Percentiles rank a stretch among this genome's conserved stretches.
phyloP scores from a whole-genome alignment of 1,139 yeast species.

The Taphrina betulina region DNA sequence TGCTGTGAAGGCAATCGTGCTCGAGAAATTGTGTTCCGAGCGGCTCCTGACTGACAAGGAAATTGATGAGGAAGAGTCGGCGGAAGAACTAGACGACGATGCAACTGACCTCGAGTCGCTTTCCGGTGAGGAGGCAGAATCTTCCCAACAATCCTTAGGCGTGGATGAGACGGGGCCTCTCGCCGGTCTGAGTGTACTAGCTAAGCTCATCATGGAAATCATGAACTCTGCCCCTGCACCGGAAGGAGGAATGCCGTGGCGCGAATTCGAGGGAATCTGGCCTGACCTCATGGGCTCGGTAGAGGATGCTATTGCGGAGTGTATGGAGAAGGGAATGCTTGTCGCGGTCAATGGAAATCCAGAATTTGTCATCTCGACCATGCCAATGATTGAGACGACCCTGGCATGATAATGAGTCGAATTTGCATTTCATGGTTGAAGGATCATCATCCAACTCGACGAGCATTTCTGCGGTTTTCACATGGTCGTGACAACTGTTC shows the following conservation, averaged over 20 bases:
- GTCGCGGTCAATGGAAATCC: slow-evolving; percentile 14
- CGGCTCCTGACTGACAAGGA: slow-evolving; percentile 5
- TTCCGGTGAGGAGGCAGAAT: slow-evolving; percentile 26
- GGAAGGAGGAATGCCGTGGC: slow-evolving; percentile 32
- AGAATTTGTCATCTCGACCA: slow-evolving; percentile 26
- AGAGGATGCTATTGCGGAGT: slow-evolving; percentile 23
- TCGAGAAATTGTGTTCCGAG: slow-evolving; percentile 15
- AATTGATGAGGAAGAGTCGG: slow-evolving; percentile 14
- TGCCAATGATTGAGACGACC: slow-evolving; percentile 21
- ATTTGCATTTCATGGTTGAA: too few species aligned
- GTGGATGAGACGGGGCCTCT: slow-evolving; percentile 14
- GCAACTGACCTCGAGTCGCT: slow-evolving; percentile 28
- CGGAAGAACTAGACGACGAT: slow-evolving; percentile 10
- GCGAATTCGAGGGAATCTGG: slow-evolving; percentile 31
- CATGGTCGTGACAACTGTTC: too few species aligned
- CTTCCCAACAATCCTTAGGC: slow-evolving; percentile 3
- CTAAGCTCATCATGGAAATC: slow-evolving; percentile 31
- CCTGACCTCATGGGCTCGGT: slow-evolving; percentile 30
- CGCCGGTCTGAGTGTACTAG: slow-evolving; percentile 24
- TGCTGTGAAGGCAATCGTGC: slow-evolving; percentile 19
- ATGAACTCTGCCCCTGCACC: slow-evolving; percentile 32
- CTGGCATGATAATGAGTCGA: too few species aligned
- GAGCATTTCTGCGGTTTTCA: too few species aligned
- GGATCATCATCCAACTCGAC: too few species aligned
- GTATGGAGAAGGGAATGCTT: slow-evolving; percentile 14